Evolutionary conservation across 768 basidiomycete genomes (phyloP).

Genomic region (Leucogyrophana mollusca): DNA sequence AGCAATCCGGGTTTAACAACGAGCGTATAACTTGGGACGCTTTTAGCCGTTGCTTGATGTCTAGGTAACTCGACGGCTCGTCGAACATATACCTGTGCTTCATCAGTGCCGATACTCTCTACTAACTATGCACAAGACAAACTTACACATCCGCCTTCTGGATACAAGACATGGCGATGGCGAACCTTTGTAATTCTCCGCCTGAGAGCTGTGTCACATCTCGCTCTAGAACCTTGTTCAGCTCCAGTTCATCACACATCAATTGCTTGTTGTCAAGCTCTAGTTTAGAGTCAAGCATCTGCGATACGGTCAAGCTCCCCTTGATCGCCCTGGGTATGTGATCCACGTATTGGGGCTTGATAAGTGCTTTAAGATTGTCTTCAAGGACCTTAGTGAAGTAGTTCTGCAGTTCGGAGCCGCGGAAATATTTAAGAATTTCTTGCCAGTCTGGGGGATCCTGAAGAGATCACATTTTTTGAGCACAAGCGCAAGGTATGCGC

Average conservation of each 20-base stretch:
- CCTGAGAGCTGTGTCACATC: constrained; percentile 87
- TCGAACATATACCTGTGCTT: constrained; percentile 91
- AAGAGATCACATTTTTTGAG: constrained; percentile 3
- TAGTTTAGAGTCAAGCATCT: constrained; percentile 91
- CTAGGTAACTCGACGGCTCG: constrained; percentile 97
- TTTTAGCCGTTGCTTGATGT: constrained; percentile 91
- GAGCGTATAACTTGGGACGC: constrained; percentile 95
- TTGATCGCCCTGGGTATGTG: constrained; percentile 98
- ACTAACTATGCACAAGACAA: constrained; percentile 2
- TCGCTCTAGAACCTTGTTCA: constrained; percentile 82
- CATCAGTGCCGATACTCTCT: constrained; percentile 2
- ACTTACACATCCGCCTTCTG: constrained; percentile 93
- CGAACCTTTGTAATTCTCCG: constrained; percentile 97
- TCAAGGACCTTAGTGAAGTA: constrained; percentile 99
- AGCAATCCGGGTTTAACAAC: constrained; percentile 78
- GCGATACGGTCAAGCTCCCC: constrained; percentile 76
- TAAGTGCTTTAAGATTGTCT: constrained; percentile 97
- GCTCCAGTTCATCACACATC: constrained; percentile 84
- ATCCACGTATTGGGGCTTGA: constrained; percentile 99
- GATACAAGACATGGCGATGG: constrained; percentile 96
- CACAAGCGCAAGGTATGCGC: neutral
- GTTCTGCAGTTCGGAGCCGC: constrained; percentile 97
- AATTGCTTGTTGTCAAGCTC: constrained; percentile 87
- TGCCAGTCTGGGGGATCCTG: constrained; percentile 99
- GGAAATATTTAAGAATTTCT: constrained; percentile 97